Evolutionary conservation across 805 yeast species (phyloP).

Genomic region (Metschnikowia reukaufii): DNA sequence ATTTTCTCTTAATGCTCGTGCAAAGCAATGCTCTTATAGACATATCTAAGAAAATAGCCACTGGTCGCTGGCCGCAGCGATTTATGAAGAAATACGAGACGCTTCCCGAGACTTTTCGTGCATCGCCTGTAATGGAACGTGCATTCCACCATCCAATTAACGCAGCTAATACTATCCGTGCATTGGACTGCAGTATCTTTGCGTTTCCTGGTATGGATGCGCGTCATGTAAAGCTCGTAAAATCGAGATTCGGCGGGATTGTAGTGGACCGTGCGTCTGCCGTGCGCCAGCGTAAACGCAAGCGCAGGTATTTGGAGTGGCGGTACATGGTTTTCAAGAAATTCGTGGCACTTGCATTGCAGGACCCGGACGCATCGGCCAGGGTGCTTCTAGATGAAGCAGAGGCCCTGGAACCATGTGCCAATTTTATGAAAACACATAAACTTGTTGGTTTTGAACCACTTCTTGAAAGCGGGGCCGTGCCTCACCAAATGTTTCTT

Average conservation of each 20-base stretch:
- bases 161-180: constrained; percentile 2
- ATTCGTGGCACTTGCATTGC: constrained; percentile 8
- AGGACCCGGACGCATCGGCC: constrained; percentile 2
- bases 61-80: constrained; percentile 11
- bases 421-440: constrained; percentile 4
- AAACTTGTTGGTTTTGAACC: constrained; percentile 6
- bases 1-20: constrained; percentile 25
- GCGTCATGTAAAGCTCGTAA: constrained; percentile 13
- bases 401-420: constrained; percentile 7
- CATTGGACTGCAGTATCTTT: constrained; percentile 17
- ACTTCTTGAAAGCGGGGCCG: background rate
- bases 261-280: constrained; percentile 1
- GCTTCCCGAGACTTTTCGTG: constrained; percentile 9
- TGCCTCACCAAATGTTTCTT: background rate
- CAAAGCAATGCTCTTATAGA: constrained; percentile 21
- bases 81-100: background rate
- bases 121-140: background rate
- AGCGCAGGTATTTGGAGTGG: constrained; percentile 16
- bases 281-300: constrained; percentile 1
- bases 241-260: constrained; percentile 4
- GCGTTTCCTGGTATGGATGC: constrained; percentile 14
- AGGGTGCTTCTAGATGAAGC: constrained; percentile 9
- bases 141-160: constrained; percentile 6
- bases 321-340: constrained; percentile 13
- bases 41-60: constrained; percentile 19